These are phyloP conservation scores for Lentinula sp. DNA, from an alignment of 768 basidiomycete genomes.

Conservation along the genomic window DNA sequence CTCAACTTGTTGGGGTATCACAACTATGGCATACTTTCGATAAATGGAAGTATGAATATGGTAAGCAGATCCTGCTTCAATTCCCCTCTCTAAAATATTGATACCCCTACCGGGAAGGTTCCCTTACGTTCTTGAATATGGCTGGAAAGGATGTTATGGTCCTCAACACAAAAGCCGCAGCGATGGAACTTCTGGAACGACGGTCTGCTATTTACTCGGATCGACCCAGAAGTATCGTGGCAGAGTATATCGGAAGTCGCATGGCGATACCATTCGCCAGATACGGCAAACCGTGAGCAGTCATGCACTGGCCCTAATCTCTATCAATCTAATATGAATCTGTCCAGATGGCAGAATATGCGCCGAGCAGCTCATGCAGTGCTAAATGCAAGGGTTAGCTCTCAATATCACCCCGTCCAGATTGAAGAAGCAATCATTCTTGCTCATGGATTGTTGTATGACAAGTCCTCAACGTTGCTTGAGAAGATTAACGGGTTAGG, in stretches of 20 bases:
- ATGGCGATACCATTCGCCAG: background rate
- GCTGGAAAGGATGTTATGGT: background rate
- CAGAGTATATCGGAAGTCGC: background rate
- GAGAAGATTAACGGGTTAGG: background rate
- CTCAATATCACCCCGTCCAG: background rate
- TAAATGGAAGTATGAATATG: background rate
- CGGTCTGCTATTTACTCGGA: background rate
- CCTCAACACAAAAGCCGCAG: background rate
- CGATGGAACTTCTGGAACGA: background rate
- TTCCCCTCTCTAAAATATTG: too few relatives aligned
- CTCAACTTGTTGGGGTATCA: background rate
- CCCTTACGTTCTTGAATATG: background rate
- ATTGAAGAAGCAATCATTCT: background rate
- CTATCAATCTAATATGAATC: background rate
- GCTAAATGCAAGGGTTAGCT: background rate
- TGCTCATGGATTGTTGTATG: background rate
- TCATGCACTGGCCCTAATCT: background rate
- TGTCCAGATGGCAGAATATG: conserved; percentile 4
- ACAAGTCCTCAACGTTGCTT: background rate
- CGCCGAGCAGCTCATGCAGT: conserved; percentile 1
- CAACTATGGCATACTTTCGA: background rate
- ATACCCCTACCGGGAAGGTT: background rate
- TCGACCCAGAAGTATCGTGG: background rate
- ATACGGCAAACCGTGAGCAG: background rate
- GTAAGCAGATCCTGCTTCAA: background rate